These are phyloP conservation scores for Fomitopsis serialis DNA, from an alignment of 768 basidiomycete genomes.

Conservation along the genomic window DNA sequence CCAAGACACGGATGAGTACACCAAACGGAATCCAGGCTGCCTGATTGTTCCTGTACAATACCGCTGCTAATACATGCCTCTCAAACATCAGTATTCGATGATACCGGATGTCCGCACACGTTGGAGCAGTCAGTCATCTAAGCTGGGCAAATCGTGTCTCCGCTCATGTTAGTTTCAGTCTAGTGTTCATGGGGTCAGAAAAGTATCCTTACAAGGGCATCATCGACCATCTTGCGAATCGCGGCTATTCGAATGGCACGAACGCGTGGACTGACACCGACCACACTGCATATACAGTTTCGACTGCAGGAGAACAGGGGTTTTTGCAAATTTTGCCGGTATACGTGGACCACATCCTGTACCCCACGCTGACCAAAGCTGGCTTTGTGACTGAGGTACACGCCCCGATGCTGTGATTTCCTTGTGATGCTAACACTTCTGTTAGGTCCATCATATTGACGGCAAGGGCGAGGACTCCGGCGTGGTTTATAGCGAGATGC, in stretches of 20 bases:
- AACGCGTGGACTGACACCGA: slow-evolving; percentile 98
- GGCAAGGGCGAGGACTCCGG: slow-evolving; percentile 87
- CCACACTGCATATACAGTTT: slow-evolving; percentile 93
- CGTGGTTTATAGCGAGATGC: slow-evolving; percentile 97
- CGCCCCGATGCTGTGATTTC: no score
- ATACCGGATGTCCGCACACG: slow-evolving; percentile 93
- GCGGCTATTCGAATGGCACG: slow-evolving; percentile 85
- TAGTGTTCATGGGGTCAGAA: slow-evolving; percentile 94
- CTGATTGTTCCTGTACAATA: not conserved
- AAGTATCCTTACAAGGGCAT: slow-evolving; percentile 96
- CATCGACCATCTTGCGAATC: slow-evolving; percentile 90
- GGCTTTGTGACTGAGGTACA: slow-evolving; percentile 62
- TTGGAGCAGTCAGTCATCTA: slow-evolving; percentile 74
- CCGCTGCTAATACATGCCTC: slow-evolving; percentile 1
- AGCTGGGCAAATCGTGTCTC: not conserved
- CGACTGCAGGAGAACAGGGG: slow-evolving; percentile 92
- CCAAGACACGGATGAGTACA: not conserved
- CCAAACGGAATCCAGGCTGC: not conserved
- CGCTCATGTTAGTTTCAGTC: slow-evolving; percentile 33
- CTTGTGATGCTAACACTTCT: not conserved
- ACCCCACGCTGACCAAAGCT: slow-evolving; percentile 88
- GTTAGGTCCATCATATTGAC: slow-evolving; percentile 91
- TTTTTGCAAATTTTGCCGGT: slow-evolving; percentile 82
- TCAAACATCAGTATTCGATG: slow-evolving; percentile 70
- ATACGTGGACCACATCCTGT: slow-evolving; percentile 94